These are phyloP conservation scores for Dorcoceras hygrometricum DNA, from an alignment of 257 asterid species.

Conservation along the genomic window DNA sequence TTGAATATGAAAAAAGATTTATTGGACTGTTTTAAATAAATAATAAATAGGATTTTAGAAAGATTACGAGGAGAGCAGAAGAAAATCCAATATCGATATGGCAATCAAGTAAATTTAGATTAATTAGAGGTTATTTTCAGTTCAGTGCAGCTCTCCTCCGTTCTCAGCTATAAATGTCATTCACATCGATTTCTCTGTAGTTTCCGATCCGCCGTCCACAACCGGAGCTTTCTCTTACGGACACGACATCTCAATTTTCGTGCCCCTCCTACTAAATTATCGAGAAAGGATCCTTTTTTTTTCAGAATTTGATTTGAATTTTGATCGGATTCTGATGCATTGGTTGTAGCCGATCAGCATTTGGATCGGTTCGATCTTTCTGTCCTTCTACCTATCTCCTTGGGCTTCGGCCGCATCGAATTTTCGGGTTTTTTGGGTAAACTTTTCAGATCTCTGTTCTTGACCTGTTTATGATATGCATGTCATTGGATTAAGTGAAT, in stretches of 20 bases:
- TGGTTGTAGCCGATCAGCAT: conserved; percentile 27
- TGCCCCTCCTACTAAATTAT: conserved; percentile 16
- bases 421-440: conserved; percentile 30
- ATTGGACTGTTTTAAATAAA: no score
- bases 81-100: conserved; percentile 24
- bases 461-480: conserved; percentile 28
- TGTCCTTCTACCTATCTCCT: conserved; percentile 15
- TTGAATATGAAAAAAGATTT: no score
- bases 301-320: no score
- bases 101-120: conserved; percentile 42
- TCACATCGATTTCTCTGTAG: conserved; percentile 12
- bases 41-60: no score
- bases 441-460: conserved; percentile 39
- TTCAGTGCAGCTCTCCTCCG: not conserved
- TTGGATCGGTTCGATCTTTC: conserved; percentile 31
- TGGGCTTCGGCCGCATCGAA: conserved; percentile 24
- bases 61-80: not conserved
- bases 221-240: conserved; percentile 13
- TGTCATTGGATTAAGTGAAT: conserved; percentile 24
- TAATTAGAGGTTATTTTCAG: conserved; percentile 26
- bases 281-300: not conserved
- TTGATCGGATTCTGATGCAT: conserved; percentile 30
- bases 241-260: conserved; percentile 26
- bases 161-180: conserved; percentile 24
- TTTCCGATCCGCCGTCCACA: conserved; percentile 48